phyloP scores from a whole-genome alignment of 1,284 basidiomycete genomes.

The Melampsora abietis-canadensis region DNA sequence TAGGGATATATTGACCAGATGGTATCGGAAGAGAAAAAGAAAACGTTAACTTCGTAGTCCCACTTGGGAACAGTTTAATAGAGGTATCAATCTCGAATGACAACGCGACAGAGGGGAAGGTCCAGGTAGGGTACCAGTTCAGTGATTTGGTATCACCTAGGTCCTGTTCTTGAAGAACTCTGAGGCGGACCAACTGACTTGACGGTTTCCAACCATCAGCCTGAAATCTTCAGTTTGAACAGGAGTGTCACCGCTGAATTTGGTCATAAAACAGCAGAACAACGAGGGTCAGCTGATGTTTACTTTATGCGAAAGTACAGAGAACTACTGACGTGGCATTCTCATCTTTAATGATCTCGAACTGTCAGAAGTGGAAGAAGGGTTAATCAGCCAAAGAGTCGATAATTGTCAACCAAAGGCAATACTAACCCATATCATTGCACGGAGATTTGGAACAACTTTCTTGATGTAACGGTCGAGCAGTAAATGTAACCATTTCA shows the following conservation, averaged over 20 bases:
- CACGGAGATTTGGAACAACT: constrained; percentile 11
- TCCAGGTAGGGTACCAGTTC: too few species aligned
- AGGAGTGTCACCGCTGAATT: background rate
- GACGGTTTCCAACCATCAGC: constrained; percentile 17
- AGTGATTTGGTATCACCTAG: too few species aligned
- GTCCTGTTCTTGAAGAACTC: too few species aligned
- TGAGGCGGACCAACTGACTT: constrained; percentile 4
- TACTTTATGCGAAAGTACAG: background rate
- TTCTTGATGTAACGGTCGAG: constrained; percentile 34
- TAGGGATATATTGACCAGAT: too few species aligned
- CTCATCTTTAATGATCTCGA: constrained; percentile 22
- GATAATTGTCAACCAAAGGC: background rate
- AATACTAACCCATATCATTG: constrained; percentile 21
- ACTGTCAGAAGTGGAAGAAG: background rate
- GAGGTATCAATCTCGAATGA: too few species aligned
- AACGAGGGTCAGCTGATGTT: background rate
- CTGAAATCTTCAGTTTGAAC: constrained; percentile 21
- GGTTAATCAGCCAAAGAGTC: background rate
- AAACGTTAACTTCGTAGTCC: too few species aligned
- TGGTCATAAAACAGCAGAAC: background rate
- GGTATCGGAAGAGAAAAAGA: too few species aligned
- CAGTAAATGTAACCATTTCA: constrained; percentile 25
- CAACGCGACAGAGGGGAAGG: too few species aligned
- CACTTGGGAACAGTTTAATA: too few species aligned
- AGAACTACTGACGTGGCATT: constrained; percentile 19